Conservation (phyloP, 2,329 filamentous ascomycete species). For the Magnaporthiopsis incrustans region DNA sequence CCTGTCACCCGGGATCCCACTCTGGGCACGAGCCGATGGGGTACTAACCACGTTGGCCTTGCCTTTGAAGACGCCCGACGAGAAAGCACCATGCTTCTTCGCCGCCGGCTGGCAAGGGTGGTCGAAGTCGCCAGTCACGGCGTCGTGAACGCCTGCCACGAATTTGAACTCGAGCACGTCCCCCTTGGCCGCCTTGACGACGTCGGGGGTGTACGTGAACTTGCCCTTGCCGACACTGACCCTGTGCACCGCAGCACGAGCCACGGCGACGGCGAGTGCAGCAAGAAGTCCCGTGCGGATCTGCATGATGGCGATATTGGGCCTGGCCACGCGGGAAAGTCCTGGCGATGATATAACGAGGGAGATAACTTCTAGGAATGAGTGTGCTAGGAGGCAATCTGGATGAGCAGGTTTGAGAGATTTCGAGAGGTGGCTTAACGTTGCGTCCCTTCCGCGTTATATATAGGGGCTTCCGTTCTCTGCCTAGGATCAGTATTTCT, state of each 20-base stretch:
- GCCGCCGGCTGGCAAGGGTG: conserved; percentile 36
- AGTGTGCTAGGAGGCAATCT: too few species aligned
- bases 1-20: background rate
- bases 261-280: too few species aligned
- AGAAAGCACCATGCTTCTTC: conserved; percentile 3
- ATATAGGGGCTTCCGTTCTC: background rate
- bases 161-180: conserved; percentile 48
- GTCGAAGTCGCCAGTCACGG: conserved; percentile 39
- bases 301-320: too few species aligned
- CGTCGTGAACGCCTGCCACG: conserved; percentile 39
- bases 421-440: too few species aligned
- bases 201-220: conserved; percentile 34
- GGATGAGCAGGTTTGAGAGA: too few species aligned
- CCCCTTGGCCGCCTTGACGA: conserved; percentile 28
- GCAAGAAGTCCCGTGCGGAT: too few species aligned
- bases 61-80: conserved; percentile 6
- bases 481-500: background rate
- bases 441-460: too few species aligned
- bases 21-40: background rate
- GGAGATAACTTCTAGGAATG: too few species aligned
- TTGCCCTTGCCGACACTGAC: conserved; percentile 33
- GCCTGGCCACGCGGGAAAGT: too few species aligned
- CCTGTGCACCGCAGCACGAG: background rate
- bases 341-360: too few species aligned
- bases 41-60: background rate